Conservation (phyloP, 2,329 filamentous ascomycete species). For the Diaporthe sp. region DNA sequence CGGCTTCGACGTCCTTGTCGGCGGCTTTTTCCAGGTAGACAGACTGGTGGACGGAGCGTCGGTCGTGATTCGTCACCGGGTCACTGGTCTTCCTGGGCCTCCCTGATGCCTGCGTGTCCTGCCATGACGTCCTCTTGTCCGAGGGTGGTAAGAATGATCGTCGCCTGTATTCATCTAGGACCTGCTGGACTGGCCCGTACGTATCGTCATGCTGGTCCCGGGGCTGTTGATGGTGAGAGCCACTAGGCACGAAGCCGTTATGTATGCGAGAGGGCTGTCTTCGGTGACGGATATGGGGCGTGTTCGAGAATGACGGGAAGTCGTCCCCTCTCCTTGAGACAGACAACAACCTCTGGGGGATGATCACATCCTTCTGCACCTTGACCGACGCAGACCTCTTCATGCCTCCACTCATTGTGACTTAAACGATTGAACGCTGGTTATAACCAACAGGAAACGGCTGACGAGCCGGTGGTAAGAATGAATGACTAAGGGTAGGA, state of each 20-base stretch:
- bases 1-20: not conserved
- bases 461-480: slow-evolving; percentile 5
- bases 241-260: slow-evolving; percentile 18
- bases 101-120: not conserved
- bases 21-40: not conserved
- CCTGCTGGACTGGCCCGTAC: slow-evolving; percentile 16
- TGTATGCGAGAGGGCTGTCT: slow-evolving; percentile 22
- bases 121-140: slow-evolving; percentile 27
- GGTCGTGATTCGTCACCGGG: slow-evolving; percentile 14
- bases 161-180: slow-evolving; percentile 27
- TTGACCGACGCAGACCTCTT: slow-evolving; percentile 35
- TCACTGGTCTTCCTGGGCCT: slow-evolving; percentile 17
- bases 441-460: not conserved
- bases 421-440: slow-evolving; percentile 5
- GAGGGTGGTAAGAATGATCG: slow-evolving; percentile 11
- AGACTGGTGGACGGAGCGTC: slow-evolving; percentile 12
- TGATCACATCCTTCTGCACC: slow-evolving; percentile 30
- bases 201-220: not conserved
- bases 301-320: slow-evolving; percentile 1
- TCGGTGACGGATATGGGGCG: slow-evolving; percentile 22
- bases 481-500: slow-evolving; percentile 4
- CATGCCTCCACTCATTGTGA: slow-evolving; percentile 25
- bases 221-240: slow-evolving; percentile 20
- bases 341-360: slow-evolving; percentile 29
- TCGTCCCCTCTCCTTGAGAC: slow-evolving; percentile 29